Evolutionary conservation across 148 eudicot genomes (phyloP), one percentile per base, ranked within the genome.

Genomic region (Rhododendron ovatum): DNA sequence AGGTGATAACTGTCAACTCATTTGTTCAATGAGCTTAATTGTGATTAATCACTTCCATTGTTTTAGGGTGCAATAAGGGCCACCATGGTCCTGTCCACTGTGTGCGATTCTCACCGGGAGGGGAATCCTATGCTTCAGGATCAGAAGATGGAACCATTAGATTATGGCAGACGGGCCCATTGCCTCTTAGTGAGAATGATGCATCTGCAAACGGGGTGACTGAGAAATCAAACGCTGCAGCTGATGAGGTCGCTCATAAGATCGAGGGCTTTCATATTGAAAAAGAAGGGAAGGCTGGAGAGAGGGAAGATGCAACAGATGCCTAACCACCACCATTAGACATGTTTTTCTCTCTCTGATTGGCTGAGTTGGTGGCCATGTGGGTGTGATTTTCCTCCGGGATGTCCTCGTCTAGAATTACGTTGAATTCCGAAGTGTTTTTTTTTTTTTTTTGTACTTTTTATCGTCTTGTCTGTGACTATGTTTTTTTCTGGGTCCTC

Each of bases 81-180:
- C 99, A 97, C 85, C 99, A 97, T 75, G 99, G 99, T 91, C 99
- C 99, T 2, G 98, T 95, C 35, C 99, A 97, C 85, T 97, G 98
- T 63, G 98, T 97, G 84, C 94, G 99, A 10, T 96, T 96, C 88
- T 90, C 99, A 0, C 99, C 98, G 0, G 98, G 96, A 50, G 99
- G 99, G 13, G 98, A 95, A 83, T 95, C 99, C 41, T 96, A 95
- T 88, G 99, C 97, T 45, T 96, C 97, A 0, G 99, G 99, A 43
- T 96, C 99, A 13, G 99, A 96, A 85, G 99, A 95, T 7, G 96
- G 96, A 80, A 95, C 98, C 13, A 91, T 95, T 79, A 87, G 98
- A 86, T 93, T 95, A 83, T 93, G 98, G 98, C 98, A 93, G 89
- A 92, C 93, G 5, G 94, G 92, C 45, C 92, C 95, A 55, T 28